Evolutionary conservation across 1,139 yeast genomes (phyloP).

Genomic region (Torulaspora pretoriensis): DNA sequence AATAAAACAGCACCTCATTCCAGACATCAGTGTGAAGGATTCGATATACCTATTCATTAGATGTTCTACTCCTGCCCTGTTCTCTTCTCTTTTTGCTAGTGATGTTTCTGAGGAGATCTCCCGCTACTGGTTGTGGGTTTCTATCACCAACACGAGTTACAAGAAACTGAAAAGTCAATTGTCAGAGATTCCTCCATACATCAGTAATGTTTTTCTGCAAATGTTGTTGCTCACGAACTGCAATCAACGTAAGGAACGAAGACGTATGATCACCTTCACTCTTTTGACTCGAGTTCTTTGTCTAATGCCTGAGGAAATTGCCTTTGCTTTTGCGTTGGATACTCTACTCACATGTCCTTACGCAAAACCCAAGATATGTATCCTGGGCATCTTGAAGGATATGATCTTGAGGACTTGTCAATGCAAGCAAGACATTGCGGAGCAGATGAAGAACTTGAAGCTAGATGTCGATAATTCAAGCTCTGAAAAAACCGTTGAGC

Average conservation of each 20-base stretch:
- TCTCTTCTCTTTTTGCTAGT: slow-evolving; percentile 27
- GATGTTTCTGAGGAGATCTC: slow-evolving; percentile 40
- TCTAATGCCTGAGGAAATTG: slow-evolving; percentile 49
- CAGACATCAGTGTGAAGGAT: slow-evolving; percentile 23
- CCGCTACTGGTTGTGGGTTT: slow-evolving; percentile 43
- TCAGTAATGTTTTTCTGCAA: slow-evolving; percentile 45
- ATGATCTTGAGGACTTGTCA: slow-evolving; percentile 41
- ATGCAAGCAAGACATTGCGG: slow-evolving; percentile 10
- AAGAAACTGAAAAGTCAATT: slow-evolving; percentile 29
- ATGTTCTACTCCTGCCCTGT: slow-evolving; percentile 38
- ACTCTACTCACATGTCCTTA: slow-evolving; percentile 68
- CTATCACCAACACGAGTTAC: slow-evolving; percentile 36
- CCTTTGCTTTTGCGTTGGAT: slow-evolving; percentile 61
- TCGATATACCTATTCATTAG: slow-evolving; percentile 36
- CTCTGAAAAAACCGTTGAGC: background rate
- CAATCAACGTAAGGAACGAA: slow-evolving; percentile 29
- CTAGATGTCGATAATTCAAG: slow-evolving; percentile 8
- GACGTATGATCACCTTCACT: slow-evolving; percentile 40
- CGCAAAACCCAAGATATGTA: slow-evolving; percentile 52
- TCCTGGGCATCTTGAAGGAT: slow-evolving; percentile 65
- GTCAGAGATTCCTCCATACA: slow-evolving; percentile 29
- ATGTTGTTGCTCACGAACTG: slow-evolving; percentile 41
- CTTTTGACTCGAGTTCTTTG: slow-evolving; percentile 55
- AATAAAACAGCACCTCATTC: slow-evolving; percentile 13
- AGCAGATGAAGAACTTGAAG: slow-evolving; percentile 15